Evolutionary conservation across 306 rosid genomes (phyloP).

Genomic region (Medicago truncatula): DNA sequence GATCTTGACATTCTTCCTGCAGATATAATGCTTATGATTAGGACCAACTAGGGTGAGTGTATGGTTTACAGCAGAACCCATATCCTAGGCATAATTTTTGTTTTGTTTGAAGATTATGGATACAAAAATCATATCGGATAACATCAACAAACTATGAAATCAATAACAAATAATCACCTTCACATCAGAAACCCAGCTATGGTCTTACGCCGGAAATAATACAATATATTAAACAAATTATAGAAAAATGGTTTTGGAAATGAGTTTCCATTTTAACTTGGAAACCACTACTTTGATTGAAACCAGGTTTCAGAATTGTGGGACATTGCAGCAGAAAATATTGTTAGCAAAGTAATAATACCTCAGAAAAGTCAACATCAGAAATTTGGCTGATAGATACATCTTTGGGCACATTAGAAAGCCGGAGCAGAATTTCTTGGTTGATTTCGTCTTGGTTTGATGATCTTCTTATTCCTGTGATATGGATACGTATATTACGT

Average conservation of each 20-base stretch:
- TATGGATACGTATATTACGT: conserved; percentile 35
- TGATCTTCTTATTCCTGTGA: conserved; percentile 56
- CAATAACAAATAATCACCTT: conserved; percentile 9
- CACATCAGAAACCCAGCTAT: conserved; percentile 2
- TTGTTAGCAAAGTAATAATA: conserved; percentile 43
- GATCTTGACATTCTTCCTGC: conserved; percentile 88
- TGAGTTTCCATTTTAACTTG: conserved; percentile 12
- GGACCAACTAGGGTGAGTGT: conserved; percentile 17
- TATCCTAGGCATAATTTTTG: conserved; percentile 23
- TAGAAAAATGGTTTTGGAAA: neutral
- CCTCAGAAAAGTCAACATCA: conserved; percentile 75
- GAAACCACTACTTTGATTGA: conserved; percentile 28
- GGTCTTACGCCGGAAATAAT: neutral
- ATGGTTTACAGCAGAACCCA: conserved; percentile 35
- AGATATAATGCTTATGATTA: conserved; percentile 26
- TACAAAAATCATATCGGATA: conserved; percentile 19
- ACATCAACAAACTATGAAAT: conserved; percentile 15
- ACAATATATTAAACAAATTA: conserved; percentile 27
- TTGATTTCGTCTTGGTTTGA: conserved; percentile 43
- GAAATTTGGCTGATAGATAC: conserved; percentile 65
- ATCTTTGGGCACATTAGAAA: conserved; percentile 51
- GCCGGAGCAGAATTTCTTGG: conserved; percentile 55
- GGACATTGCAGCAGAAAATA: conserved; percentile 18
- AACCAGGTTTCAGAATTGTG: conserved; percentile 14
- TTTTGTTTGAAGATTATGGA: conserved; percentile 5